Base-by-base conservation (phyloP, 2,329 filamentous ascomycete species). In the Diaporthe vaccinii region DNA sequence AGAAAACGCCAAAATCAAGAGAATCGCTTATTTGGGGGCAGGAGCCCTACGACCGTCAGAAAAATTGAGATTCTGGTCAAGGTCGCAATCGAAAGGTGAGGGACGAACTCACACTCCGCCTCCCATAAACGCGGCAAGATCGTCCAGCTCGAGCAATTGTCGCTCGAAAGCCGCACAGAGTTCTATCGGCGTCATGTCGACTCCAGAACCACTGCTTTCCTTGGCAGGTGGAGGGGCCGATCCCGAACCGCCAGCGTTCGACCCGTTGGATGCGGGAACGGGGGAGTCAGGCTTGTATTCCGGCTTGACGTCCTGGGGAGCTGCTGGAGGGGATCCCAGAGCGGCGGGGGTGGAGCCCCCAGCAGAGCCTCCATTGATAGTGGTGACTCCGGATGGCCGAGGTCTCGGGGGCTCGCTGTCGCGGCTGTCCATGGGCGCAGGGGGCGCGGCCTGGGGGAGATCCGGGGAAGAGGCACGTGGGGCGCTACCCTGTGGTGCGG, bases 81-180 rank as follows among this genome's bases (percentile, higher is more conserved):
- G 75, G 53, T 59, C 46, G 75, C 69, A 59, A 62, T 36, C 51
- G 59, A 49, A 75, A 67, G 59, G 55, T 51, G 55, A 67, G 34
- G 74, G 58, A 65, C 44, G 67, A 58, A 81, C 79, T 83, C 80
- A 91, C 77, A 91, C 90, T 76, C 90, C 90, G 28, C 90, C 90
- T 28, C 90, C 90, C 90, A 91, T 91, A 72, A 91, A 91, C 3
- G 90, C 90, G 44, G 90, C 90, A 15, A 91, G 86, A 78, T 91
- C 90, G 76, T 91, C 90, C 9, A 91, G 84, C 80, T 91, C 90
- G 15, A 91, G 84, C 1, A 91, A 85, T 81, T 91, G 90, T 44
- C 89, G 85, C 83, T 91, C 90, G 78, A 91, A 91, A 0, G 90
- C 90, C 20, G 84, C 83, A 79, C 90, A 91, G 22, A 91, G 84